Base-by-base conservation (phyloP, 192 early-diverging fungal genomes). In the Entomortierella lignicola region DNA sequence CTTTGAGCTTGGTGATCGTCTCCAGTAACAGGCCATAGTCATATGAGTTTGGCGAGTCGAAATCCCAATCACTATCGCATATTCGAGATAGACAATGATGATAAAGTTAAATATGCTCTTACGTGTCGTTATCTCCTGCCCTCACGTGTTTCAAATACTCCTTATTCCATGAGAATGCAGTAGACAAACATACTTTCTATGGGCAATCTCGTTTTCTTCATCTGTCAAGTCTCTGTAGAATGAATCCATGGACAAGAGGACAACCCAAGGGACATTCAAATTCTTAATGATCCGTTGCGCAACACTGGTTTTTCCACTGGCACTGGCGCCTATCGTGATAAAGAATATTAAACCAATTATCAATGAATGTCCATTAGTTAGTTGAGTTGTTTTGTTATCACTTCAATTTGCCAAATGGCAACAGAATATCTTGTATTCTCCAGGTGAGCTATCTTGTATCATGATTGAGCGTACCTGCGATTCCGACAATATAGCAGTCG, bases 201-300 rank as follows among this genome's bases (percentile, higher is more conserved):
- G 59, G 0, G 88, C 86, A 25, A 81, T 71, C 29, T 61, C 75
- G 67, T 83, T 82, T 69, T 99, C 89, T 63, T 96, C 94, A 8
- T 88, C 87, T 20, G 86, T 91, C 72, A 99, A 86, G 21, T 85
- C 77, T 62, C 94, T 95, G 85, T 99, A 99, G 75, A 97, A 99
- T 12, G 94, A 96, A 80, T 99, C 97, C 96, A 98, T 99, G 62
- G 92, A 95, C 53, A 99, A 55, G 43, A 98, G 86, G 10, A 95
- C 92, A 1, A 97, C 95, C 94, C 93, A 94, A 25, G 92, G 93
- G 0, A 92, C 90, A 61, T 92, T 89, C 51, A 94, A 67, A 55
- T 86, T 89, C 63, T 92, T 90, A 52, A 91, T 85, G 58, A 94
- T 93, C 51, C 90, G 82, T 81, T 89, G 85, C 2, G 93, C 86